Evolutionary conservation across 371 early-diverging fungal species (phyloP).

Genomic region (Circinella minor): DNA sequence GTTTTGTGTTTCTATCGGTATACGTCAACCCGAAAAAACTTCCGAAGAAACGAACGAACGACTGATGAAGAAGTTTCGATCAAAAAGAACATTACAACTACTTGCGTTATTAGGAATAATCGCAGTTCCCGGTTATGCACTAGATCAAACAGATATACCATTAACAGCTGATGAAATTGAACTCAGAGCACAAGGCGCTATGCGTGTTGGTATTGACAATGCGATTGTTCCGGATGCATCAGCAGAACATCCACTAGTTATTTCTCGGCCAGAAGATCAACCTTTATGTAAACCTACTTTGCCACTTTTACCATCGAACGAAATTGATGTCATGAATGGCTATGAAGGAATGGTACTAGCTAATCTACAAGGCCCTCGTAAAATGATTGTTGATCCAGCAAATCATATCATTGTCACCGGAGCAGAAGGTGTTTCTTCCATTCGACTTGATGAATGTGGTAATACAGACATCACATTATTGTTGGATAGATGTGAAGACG

Average conservation of each 20-base stretch:
- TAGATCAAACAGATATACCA: background rate
- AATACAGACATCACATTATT: conserved; percentile 27
- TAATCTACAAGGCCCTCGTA: conserved; percentile 33
- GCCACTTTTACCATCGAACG: conserved; percentile 22
- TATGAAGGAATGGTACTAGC: conserved; percentile 40
- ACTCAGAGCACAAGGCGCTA: conserved; percentile 36
- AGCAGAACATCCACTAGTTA: conserved; percentile 42
- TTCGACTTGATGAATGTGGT: conserved; percentile 51
- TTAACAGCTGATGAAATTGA: conserved; percentile 21
- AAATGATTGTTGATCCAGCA: conserved; percentile 38
- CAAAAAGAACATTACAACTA: background rate
- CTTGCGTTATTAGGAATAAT: background rate
- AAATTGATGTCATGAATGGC: conserved; percentile 36
- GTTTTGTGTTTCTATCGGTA: background rate
- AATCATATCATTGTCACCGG: conserved; percentile 45
- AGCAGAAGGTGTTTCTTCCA: conserved; percentile 30
- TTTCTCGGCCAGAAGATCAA: conserved; percentile 37
- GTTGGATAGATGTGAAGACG: conserved; percentile 15
- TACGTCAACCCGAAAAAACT: background rate
- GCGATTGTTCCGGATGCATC: conserved; percentile 46
- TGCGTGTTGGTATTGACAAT: conserved; percentile 30
- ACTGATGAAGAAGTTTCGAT: background rate
- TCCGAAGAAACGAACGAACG: background rate
- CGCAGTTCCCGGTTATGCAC: background rate
- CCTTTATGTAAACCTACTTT: conserved; percentile 40